Conservation (phyloP, 2,329 filamentous ascomycete species). For the Fusarium papillatum region DNA sequence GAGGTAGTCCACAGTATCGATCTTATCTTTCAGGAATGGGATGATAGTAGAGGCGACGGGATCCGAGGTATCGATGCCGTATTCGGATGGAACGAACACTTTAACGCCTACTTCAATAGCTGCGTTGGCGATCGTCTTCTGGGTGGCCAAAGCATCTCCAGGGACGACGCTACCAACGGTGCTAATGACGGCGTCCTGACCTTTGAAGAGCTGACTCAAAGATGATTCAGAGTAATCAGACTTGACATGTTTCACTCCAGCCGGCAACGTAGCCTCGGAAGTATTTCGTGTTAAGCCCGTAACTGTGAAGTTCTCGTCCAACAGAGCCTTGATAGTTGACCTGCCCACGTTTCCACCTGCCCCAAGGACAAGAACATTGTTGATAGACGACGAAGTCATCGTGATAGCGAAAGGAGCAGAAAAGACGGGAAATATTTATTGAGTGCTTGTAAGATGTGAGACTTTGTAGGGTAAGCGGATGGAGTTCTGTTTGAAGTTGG, state of each 20-base stretch:
- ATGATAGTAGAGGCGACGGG: not conserved
- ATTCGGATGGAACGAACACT: not conserved
- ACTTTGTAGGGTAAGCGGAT: not conserved
- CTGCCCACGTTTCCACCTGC: not conserved
- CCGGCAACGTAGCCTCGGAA: not conserved
- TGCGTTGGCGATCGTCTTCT: conserved; percentile 1
- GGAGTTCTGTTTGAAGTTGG: not conserved
- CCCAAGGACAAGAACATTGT: not conserved
- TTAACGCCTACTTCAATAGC: conserved; percentile 1
- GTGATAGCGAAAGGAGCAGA: not conserved
- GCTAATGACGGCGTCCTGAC: conserved; percentile 13
- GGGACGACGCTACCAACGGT: not conserved
- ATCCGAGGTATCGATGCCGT: not conserved
- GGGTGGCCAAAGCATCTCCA: not conserved
- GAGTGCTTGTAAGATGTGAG: not conserved
- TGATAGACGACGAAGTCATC: not conserved
- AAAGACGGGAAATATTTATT: not conserved
- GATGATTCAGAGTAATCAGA: conserved; percentile 6
- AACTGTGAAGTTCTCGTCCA: not conserved
- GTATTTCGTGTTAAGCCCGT: not conserved
- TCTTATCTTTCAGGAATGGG: conserved; percentile 13
- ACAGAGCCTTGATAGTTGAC: not conserved
- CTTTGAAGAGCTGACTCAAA: not conserved
- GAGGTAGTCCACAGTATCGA: conserved; percentile 5
- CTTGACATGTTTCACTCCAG: not conserved